Evolutionary conservation across 192 early-diverging fungal species (phyloP).

Genomic region (Coemansia sp.): DNA sequence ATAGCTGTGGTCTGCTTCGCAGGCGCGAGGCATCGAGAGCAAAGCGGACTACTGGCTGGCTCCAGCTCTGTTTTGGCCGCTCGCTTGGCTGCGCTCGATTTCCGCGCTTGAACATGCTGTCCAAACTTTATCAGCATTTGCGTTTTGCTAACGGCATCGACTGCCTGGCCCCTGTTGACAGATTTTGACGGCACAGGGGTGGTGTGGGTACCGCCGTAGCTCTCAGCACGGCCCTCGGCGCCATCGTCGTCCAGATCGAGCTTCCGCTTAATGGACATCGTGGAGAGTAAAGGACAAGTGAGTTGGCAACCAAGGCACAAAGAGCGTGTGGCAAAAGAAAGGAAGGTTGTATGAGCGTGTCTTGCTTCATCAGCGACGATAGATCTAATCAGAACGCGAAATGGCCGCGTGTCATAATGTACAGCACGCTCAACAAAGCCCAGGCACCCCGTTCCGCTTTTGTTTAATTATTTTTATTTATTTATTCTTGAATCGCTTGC

Average conservation of each 20-base stretch:
- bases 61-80: not conserved
- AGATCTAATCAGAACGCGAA: not conserved
- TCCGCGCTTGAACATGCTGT: conserved; percentile 25
- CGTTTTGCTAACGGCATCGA: conserved; percentile 16
- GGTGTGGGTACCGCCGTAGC: not conserved
- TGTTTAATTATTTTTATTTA: not conserved
- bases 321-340: not conserved
- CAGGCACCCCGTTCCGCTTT: not conserved
- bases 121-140: conserved; percentile 49
- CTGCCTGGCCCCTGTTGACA: conserved; percentile 20
- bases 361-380: not conserved
- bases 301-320: not conserved
- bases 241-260: conserved; percentile 9
- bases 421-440: not conserved
- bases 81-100: conserved; percentile 7
- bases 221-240: not conserved
- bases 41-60: not conserved
- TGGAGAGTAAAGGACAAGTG: not conserved
- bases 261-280: conserved; percentile 38
- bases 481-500: not conserved
- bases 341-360: not conserved
- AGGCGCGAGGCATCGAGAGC: conserved; percentile 20
- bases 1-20: not conserved
- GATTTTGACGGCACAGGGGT: conserved; percentile 7
- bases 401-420: not conserved